Conservation (phyloP, 345 rosid species). For the Luvunga scandens region DNA sequence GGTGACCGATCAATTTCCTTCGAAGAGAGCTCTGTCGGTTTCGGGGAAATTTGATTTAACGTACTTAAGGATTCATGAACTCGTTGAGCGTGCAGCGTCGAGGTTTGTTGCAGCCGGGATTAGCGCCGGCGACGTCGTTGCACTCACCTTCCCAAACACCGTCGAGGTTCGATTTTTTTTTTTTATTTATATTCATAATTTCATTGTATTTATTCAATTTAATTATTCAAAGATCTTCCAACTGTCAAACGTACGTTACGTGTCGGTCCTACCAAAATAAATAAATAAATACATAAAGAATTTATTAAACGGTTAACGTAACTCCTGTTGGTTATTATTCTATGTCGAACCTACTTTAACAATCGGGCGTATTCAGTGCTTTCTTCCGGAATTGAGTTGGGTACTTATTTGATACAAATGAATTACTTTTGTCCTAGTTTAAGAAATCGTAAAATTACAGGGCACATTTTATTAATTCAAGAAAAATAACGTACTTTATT, state of each 20-base stretch:
- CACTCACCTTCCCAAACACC: slow-evolving; percentile 56
- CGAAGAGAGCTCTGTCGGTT: slow-evolving; percentile 42
- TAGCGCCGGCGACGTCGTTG: slow-evolving; percentile 55
- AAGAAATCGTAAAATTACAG: neutral
- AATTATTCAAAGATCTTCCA: neutral
- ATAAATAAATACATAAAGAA: no score
- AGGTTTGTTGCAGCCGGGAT: slow-evolving; percentile 45
- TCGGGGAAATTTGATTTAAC: slow-evolving; percentile 57
- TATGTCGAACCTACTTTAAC: no score
- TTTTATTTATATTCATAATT: neutral
- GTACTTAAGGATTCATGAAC: slow-evolving; percentile 45
- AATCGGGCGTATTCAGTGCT: no score
- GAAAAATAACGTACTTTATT: neutral
- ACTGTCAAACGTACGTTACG: no score
- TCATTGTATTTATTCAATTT: neutral
- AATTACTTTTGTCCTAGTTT: no score
- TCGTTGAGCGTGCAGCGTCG: slow-evolving; percentile 49
- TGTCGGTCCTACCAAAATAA: no score
- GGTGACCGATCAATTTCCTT: slow-evolving; percentile 43
- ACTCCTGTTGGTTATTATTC: no score
- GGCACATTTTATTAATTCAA: neutral
- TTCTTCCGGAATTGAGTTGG: neutral
- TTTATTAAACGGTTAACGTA: no score
- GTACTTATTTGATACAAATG: neutral
- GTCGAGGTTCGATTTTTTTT: slow-evolving; percentile 24